Base-by-base conservation (phyloP, 2,329 filamentous ascomycete genomes). In the Cadophora luteo-olivacea region DNA sequence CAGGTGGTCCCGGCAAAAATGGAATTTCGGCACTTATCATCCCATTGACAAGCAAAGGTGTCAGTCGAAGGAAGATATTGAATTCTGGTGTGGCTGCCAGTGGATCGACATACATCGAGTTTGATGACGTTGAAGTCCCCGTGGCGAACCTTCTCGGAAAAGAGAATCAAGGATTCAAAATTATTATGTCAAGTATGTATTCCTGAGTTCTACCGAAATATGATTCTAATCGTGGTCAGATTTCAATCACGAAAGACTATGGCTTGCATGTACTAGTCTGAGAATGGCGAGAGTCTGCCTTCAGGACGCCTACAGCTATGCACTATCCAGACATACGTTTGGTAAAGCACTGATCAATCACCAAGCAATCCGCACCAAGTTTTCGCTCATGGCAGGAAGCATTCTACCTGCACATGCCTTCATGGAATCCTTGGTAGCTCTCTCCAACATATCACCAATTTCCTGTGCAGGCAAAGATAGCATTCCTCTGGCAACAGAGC, bases 171-270 rank as follows among this genome's bases (percentile, higher is more conserved):
- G 95, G 95, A 49, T 98, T 97, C 89, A 92, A 93, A 82, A 85
- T 86, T 87, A 79, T 76, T 80, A 71, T 69, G 67, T 67, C 67
- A 14, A 69, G 67, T 66, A 32, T 29, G 4, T 61, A 36, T 14
- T 36, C 41, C 41, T 45, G 41, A 14, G 4, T 16, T 45, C 4
- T 19, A 38, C 14, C 55, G 11, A 55, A 41, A 52, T 14, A 9
- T 8, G 12, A 36, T 16, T 2, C 33, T 49, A 33, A 24, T n/a
- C 14, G 22, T 29, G 25, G 57, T 33, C 92, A 80, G 97, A 97
- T 86, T 97, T 97, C 86, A 97, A 97, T 87, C 94, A 97, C 85
- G 95, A 97, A 84, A 92, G 94, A 70, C 93, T 97, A 76, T 94
- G 94, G 72, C 97, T 98, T 81, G 93, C 97, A 83, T 97, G 97